Evolutionary conservation across 164 flowering plant genomes (phyloP), one percentile per base, ranked within the genome.

Genomic region (Magnolia sinica): DNA sequence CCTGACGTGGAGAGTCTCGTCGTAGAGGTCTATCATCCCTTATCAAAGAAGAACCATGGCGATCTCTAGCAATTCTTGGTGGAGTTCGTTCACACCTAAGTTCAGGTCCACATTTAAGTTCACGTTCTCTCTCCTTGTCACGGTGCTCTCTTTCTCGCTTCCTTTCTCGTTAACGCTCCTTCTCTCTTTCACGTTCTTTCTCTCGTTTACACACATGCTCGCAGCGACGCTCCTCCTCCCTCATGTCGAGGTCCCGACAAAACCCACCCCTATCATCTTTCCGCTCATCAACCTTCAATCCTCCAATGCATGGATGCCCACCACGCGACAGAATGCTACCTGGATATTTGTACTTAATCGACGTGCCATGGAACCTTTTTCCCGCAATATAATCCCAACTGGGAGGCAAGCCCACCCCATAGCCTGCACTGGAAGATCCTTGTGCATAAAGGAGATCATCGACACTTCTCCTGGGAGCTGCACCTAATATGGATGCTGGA

Each of bases 321-420:
- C 87, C 86, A 74, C 82, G 95, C 52, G 92, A 82, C 67, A 84
- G 51, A 72, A 85, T 23, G 73, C 87, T 76, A 74, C 87, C 81
- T 45, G 88, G 82, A 82, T 89, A 93, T 74, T 91, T 95, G 45
- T 83, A 68, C 29, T 94, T 97, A 68, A 84, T 84, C 45, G 95
- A 78, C 18, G 87, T 13, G n/a, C 81, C 85, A 76, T 84, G 94
- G 76, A 91, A 87, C 73, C 92, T 97, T 82, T 96, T 96, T 24
- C 96, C 93, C 0, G 86, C 65, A 70, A 82, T 92, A 76, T 96
- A 96, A 80, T 96, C 97, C 79, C 99, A 89, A 49, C 99, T 98
- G 78, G 99, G 98, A 83, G 99, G 99, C 77, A 96, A 83, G 82
- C 98, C 91, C 64, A 96, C 97, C 74, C 98, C 99, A 85, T 96